These are phyloP conservation scores for Eutrema japonicum DNA, from an alignment of 345 rosid genomes.

Conservation along the genomic window DNA sequence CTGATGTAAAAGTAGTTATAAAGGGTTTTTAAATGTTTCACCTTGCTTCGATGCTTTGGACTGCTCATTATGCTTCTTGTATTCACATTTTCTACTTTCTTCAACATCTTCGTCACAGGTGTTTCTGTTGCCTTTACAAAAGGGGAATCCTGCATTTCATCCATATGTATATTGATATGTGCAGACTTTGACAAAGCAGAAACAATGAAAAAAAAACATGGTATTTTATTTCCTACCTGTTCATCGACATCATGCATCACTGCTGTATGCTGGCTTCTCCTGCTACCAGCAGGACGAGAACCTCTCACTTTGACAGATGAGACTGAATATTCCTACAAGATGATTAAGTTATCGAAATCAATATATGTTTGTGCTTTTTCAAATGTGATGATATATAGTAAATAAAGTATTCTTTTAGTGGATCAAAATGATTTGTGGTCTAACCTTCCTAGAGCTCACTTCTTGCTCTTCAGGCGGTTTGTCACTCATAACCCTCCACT, in stretches of 20 bases:
- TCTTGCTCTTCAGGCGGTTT: slow-evolving; percentile 80
- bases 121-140: slow-evolving; percentile 53
- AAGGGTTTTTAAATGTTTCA: slow-evolving; percentile 13
- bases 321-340: slow-evolving; percentile 61
- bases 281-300: slow-evolving; percentile 48
- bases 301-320: slow-evolving; percentile 67
- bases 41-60: slow-evolving; percentile 82
- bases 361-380: background rate
- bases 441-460: slow-evolving; percentile 72
- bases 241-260: slow-evolving; percentile 50
- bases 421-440: slow-evolving; percentile 27
- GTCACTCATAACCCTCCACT: slow-evolving; percentile 91
- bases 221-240: slow-evolving; percentile 47
- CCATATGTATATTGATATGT: slow-evolving; percentile 10
- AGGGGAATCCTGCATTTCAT: slow-evolving; percentile 57
- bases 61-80: slow-evolving; percentile 53
- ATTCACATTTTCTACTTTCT: slow-evolving; percentile 56
- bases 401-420: slow-evolving; percentile 3
- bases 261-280: slow-evolving; percentile 47
- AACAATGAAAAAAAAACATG: slow-evolving; percentile 1
- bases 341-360: slow-evolving; percentile 12
- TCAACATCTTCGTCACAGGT: slow-evolving; percentile 65
- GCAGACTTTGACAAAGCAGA: slow-evolving; percentile 20
- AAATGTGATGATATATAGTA: slow-evolving; percentile 3
- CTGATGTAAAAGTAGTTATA: background rate